Base-by-base conservation (phyloP, 441 rosid genomes). In the Arabidopsis hybrid region DNA sequence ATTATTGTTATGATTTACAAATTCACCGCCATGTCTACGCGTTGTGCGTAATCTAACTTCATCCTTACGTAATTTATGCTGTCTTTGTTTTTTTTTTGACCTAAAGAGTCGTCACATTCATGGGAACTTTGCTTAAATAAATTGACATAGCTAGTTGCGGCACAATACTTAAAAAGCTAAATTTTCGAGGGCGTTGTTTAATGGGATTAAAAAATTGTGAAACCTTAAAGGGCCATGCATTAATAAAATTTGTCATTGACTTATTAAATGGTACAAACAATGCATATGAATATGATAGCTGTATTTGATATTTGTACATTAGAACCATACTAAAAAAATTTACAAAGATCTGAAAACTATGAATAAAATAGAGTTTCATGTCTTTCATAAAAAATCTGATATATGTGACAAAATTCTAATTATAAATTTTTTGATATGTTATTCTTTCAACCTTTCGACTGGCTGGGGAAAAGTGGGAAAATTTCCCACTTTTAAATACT, bases 21-120 rank as follows among this genome's bases (percentile, higher is more conserved):
- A n/a, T 39, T 17, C 67, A 74, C 67, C 62, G 31, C 47, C 29
- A 67, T 74, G 55, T 10, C 47, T 36, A 26, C 7, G 31, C 62
- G n/a, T 26, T 3, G 29, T 64, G 34, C 43, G 68, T 67, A 31
- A 40, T 74, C 39, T 42, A 53, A 72, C 76, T 72, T 58, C 51
- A 66, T 38, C 13, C 12, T 47, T 73, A 66, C 78, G 61, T 58
- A 74, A 72, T 40, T 12, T 57, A 26, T 38, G 59, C 14, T 58
- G 45, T 31, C 67, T 66, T 49, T 67, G 31, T 8, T 12, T 65
- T 59, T 11, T 9, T 21, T 60, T 8, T n/a, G 0, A 10, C 1
- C 4, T 50, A 52, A 46, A 39, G 61, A 31, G 14, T 16, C 13
- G 10, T 0, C 46, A 36, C 26, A 8, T 50, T 50, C 55, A 17